phyloP scores from a whole-genome alignment of 768 basidiomycete species.

The Phylloporus scabripes region DNA sequence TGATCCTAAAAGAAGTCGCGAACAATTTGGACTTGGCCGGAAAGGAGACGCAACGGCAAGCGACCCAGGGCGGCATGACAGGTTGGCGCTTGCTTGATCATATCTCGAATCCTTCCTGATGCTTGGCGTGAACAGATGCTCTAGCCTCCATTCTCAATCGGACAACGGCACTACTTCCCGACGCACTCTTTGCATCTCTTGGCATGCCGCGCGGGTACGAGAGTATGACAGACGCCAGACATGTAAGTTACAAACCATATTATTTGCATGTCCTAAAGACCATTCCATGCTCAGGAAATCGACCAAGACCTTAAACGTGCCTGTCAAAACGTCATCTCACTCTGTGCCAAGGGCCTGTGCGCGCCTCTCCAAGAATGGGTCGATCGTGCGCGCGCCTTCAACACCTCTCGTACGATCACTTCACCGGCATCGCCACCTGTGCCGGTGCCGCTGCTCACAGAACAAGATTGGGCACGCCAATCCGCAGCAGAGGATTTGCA shows the following conservation, averaged over 20 bases:
- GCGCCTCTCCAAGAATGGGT: conserved; percentile 61
- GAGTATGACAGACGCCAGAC: conserved; percentile 64
- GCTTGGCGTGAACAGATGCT: conserved; percentile 18
- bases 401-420: conserved; percentile 17
- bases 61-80: conserved; percentile 50
- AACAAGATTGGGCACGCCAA: conserved; percentile 49
- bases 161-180: conserved; percentile 47
- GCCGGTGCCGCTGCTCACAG: conserved; percentile 24
- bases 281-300: conserved; percentile 52
- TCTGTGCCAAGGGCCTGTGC: conserved; percentile 53
- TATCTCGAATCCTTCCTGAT: conserved; percentile 1
- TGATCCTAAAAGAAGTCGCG: conserved; percentile 89
- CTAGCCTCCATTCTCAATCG: conserved; percentile 29
- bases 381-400: conserved; percentile 40
- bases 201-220: conserved; percentile 59
- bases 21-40: conserved; percentile 63
- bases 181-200: conserved; percentile 63
- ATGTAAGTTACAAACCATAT: conserved; percentile 40
- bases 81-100: conserved; percentile 34
- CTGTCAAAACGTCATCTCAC: conserved; percentile 78
- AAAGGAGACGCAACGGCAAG: conserved; percentile 39
- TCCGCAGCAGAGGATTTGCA: conserved; percentile 46
- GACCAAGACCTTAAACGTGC: conserved; percentile 79
- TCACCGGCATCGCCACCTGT: conserved; percentile 15
- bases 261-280: background rate